These are phyloP conservation scores for Penicillium chermesinum DNA, from an alignment of 495 filamentous ascomycete genomes.

Conservation along the genomic window DNA sequence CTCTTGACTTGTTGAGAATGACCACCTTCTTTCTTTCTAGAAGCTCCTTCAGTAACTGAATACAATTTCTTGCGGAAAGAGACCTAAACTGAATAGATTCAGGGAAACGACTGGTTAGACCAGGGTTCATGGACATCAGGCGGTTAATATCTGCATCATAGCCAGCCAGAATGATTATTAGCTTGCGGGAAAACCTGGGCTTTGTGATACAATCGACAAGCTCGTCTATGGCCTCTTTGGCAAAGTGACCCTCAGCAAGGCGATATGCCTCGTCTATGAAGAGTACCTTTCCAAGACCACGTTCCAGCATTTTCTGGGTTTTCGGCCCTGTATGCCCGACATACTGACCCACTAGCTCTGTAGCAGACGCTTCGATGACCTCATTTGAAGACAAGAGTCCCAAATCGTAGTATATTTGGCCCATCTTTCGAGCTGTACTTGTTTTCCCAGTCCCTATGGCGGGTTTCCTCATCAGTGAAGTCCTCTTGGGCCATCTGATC, in stretches of 20 bases:
- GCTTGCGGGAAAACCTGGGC: conserved; percentile 52
- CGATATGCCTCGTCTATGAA: conserved; percentile 62
- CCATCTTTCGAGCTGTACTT: conserved; percentile 65
- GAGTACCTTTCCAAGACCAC: conserved; percentile 52
- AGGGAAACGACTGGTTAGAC: conserved; percentile 49
- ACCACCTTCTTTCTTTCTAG: conserved; percentile 19
- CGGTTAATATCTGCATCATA: conserved; percentile 64
- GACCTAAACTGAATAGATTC: conserved; percentile 41
- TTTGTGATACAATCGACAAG: conserved; percentile 66
- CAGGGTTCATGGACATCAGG: conserved; percentile 53
- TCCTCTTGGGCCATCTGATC: neutral
- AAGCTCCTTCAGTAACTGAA: conserved; percentile 29
- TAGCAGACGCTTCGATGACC: conserved; percentile 56
- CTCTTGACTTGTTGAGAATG: conserved; percentile 12
- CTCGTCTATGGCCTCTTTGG: conserved; percentile 69
- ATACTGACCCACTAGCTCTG: conserved; percentile 57
- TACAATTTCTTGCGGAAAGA: conserved; percentile 38
- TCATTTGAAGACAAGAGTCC: conserved; percentile 51
- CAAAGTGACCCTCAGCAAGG: conserved; percentile 50
- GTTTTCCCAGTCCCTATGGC: conserved; percentile 80
- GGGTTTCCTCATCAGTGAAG: too few species aligned
- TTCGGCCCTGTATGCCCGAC: conserved; percentile 48
- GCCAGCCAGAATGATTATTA: conserved; percentile 72
- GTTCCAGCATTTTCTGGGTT: conserved; percentile 32
- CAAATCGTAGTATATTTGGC: conserved; percentile 68